These are phyloP conservation scores for Abelmoschus esculentus DNA, from an alignment of 345 rosid genomes.

Conservation along the genomic window DNA sequence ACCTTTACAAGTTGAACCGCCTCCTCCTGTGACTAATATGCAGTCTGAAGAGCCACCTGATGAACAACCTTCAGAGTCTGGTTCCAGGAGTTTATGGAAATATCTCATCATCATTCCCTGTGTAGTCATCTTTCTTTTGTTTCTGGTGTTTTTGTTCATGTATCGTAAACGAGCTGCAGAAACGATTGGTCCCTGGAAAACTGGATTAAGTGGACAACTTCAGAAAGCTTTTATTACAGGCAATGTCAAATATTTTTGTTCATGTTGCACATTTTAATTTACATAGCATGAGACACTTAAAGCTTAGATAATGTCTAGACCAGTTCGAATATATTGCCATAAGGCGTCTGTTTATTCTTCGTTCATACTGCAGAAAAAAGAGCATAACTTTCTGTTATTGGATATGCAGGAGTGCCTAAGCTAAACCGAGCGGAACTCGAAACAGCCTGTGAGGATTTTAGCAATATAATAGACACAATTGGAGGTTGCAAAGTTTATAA, in stretches of 20 bases:
- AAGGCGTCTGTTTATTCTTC: not conserved
- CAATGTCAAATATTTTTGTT: slow-evolving; percentile 9
- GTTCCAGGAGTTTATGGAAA: slow-evolving; percentile 37
- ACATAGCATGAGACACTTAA: not conserved
- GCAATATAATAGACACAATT: slow-evolving; percentile 67
- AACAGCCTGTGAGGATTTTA: slow-evolving; percentile 98
- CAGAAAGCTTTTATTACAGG: slow-evolving; percentile 93
- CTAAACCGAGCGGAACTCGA: slow-evolving; percentile 76
- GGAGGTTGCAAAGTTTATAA: slow-evolving; percentile 62
- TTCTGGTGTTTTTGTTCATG: slow-evolving; percentile 24
- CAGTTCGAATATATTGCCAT: not conserved
- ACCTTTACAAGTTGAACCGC: slow-evolving; percentile 14
- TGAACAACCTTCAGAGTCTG: slow-evolving; percentile 22
- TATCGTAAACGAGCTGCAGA: slow-evolving; percentile 46
- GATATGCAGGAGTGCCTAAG: slow-evolving; percentile 82
- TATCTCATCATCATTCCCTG: slow-evolving; percentile 40
- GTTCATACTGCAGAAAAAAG: not conserved
- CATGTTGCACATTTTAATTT: not conserved
- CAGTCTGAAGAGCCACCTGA: not conserved
- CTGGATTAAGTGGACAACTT: slow-evolving; percentile 90
- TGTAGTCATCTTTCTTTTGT: slow-evolving; percentile 23
- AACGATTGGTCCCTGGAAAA: slow-evolving; percentile 78
- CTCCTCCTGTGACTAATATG: not conserved
- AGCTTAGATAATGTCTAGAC: not conserved
- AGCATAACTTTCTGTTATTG: not conserved